These are phyloP conservation scores for Achlya hypogyna DNA, from an alignment of 352 stramenopile species.

Conservation along the genomic window DNA sequence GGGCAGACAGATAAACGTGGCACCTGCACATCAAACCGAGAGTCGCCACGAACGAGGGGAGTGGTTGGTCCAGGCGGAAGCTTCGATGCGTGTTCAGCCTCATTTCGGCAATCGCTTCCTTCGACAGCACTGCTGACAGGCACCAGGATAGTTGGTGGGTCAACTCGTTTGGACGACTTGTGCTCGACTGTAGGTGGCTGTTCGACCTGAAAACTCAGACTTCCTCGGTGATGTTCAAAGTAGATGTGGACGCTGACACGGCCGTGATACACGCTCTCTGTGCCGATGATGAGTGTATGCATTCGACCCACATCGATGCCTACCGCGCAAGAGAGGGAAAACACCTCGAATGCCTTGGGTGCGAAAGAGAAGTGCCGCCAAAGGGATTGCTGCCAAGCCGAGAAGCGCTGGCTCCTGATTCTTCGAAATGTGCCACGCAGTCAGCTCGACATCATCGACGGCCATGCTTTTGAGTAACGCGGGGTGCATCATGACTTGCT, in stretches of 20 bases:
- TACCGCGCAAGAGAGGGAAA: conserved; percentile 6
- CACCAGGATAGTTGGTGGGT: too few species aligned
- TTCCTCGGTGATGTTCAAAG: not conserved
- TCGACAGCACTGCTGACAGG: too few species aligned
- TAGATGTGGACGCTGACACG: not conserved
- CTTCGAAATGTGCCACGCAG: not conserved
- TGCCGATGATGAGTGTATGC: not conserved
- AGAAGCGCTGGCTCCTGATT: not conserved
- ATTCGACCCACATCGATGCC: not conserved
- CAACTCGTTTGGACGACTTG: too few species aligned
- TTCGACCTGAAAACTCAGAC: not conserved
- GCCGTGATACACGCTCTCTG: conserved; percentile 6
- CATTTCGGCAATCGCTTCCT: too few species aligned
- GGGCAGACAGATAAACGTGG: not conserved
- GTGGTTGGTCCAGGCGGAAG: too few species aligned
- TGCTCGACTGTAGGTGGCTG: too few species aligned
- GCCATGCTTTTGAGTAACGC: conserved; percentile 7
- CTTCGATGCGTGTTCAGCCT: too few species aligned
- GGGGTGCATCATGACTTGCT: conserved; percentile 4
- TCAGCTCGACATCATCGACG: not conserved
- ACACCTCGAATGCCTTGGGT: conserved; percentile 7
- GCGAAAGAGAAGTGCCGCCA: conserved; percentile 13
- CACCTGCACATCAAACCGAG: too few species aligned
- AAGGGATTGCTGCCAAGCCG: not conserved
- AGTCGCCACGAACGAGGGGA: too few species aligned